Percentiles rank a stretch among this genome's conserved stretches.
Conservation (phyloP, 1,139 yeast genomes). For the Lodderomyces orthopsilosis region DNA sequence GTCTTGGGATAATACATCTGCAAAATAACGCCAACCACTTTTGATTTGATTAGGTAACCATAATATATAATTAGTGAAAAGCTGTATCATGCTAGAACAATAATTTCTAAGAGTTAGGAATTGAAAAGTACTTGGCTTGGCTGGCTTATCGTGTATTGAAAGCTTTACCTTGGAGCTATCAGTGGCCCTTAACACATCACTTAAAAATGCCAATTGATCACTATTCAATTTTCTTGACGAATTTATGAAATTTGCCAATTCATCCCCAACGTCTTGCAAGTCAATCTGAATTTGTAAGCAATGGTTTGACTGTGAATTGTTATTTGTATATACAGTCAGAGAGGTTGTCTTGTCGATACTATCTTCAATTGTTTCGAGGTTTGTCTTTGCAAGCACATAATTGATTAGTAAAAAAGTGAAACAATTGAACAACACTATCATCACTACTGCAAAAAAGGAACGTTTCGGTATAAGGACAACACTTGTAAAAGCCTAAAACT, state of each 20-base stretch:
- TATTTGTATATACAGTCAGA: background rate
- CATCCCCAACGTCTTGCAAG: background rate
- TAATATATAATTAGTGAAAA: too few species aligned
- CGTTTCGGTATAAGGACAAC: too few species aligned
- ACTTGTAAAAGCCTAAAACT: too few species aligned
- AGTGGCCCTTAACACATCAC: background rate
- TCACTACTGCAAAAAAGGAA: background rate
- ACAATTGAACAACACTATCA: background rate
- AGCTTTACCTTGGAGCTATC: background rate
- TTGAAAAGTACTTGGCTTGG: background rate
- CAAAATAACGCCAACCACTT: background rate
- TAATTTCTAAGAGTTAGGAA: background rate
- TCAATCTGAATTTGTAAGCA: background rate
- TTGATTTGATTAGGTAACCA: background rate
- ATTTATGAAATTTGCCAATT: background rate
- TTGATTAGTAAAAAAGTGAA: background rate
- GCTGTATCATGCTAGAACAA: background rate
- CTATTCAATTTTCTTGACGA: background rate
- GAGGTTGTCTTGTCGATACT: background rate
- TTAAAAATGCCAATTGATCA: background rate
- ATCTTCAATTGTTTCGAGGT: background rate
- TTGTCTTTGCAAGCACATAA: background rate
- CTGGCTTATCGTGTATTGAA: background rate
- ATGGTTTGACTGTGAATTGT: background rate
- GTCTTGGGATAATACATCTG: background rate